These are phyloP conservation scores for Ogataea paradorogensis DNA, from an alignment of 805 yeast genomes.

Conservation along the genomic window DNA sequence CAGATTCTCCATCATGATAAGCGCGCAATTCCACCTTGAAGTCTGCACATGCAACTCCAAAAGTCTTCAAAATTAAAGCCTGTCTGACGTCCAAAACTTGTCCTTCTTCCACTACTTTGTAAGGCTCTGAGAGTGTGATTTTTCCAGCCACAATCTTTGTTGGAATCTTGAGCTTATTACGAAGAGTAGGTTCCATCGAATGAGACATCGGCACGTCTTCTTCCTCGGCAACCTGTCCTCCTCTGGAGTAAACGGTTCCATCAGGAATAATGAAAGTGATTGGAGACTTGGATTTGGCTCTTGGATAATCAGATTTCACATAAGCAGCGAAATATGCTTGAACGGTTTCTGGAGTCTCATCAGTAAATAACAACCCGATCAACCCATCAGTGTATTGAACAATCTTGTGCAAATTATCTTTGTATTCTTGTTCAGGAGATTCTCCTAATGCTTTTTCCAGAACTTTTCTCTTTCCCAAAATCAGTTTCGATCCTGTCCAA, in stretches of 20 bases:
- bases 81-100: conserved; percentile 83
- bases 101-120: conserved; percentile 75
- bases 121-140: conserved; percentile 71
- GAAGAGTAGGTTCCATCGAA: conserved; percentile 87
- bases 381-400: conserved; percentile 68
- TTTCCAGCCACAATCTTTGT: conserved; percentile 89
- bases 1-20: conserved; percentile 64
- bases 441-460: conserved; percentile 90
- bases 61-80: conserved; percentile 87
- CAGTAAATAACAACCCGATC: conserved; percentile 84
- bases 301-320: conserved; percentile 75
- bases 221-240: conserved; percentile 84
- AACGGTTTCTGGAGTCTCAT: conserved; percentile 88
- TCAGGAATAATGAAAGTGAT: conserved; percentile 81
- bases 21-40: conserved; percentile 81
- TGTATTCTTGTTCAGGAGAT: conserved; percentile 84
- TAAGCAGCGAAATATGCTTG: conserved; percentile 79
- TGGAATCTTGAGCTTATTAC: conserved; percentile 87
- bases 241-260: conserved; percentile 91
- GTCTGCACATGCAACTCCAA: conserved; percentile 92
- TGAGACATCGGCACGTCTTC: conserved; percentile 98
- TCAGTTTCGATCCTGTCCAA: conserved; percentile 87
- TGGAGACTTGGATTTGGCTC: conserved; percentile 86
- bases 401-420: conserved; percentile 74
- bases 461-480: conserved; percentile 91